These are phyloP conservation scores for Corinectria fuckeliana DNA, from an alignment of 2,329 filamentous ascomycete species.

Conservation along the genomic window DNA sequence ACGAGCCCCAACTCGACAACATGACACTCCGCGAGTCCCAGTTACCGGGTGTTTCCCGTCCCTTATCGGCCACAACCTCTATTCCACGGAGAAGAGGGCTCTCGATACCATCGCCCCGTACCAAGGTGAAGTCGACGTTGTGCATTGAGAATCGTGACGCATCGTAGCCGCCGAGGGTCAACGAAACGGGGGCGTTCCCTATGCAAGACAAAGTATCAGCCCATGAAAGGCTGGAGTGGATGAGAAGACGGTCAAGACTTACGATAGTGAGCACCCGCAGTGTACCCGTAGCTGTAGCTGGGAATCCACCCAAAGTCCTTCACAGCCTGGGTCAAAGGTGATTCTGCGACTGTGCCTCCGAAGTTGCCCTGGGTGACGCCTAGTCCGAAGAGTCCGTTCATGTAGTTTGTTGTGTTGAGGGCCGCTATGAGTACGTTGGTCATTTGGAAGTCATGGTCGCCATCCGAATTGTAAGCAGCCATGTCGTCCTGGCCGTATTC, in stretches of 20 bases:
- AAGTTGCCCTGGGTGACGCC: constrained; percentile 63
- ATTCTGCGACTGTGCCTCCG: constrained; percentile 53
- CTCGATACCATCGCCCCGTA: constrained; percentile 61
- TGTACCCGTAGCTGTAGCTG: constrained; percentile 78
- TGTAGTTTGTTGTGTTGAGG: constrained; percentile 63
- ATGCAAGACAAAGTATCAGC: constrained; percentile 21
- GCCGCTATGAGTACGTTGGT: constrained; percentile 55
- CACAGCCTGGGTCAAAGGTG: constrained; percentile 63
- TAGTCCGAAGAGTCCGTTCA: constrained; percentile 62
- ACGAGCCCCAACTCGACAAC: constrained; percentile 54
- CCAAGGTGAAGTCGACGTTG: constrained; percentile 64
- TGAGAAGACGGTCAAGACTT: constrained; percentile 37
- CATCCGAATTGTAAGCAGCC: constrained; percentile 48
- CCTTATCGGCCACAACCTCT: constrained; percentile 45
- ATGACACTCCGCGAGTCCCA: constrained; percentile 49
- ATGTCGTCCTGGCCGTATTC: constrained; percentile 66
- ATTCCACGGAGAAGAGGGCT: constrained; percentile 67
- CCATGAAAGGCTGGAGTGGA: too few relatives aligned
- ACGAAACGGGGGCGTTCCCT: constrained; percentile 56
- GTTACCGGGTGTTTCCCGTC: constrained; percentile 38
- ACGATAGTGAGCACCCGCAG: constrained; percentile 77
- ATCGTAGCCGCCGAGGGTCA: constrained; percentile 77
- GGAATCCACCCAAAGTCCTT: constrained; percentile 66
- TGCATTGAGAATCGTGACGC: constrained; percentile 66
- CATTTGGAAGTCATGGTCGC: constrained; percentile 49